These are phyloP conservation scores for Cetradonia linearis DNA, from an alignment of 495 filamentous ascomycete species.

Conservation along the genomic window DNA sequence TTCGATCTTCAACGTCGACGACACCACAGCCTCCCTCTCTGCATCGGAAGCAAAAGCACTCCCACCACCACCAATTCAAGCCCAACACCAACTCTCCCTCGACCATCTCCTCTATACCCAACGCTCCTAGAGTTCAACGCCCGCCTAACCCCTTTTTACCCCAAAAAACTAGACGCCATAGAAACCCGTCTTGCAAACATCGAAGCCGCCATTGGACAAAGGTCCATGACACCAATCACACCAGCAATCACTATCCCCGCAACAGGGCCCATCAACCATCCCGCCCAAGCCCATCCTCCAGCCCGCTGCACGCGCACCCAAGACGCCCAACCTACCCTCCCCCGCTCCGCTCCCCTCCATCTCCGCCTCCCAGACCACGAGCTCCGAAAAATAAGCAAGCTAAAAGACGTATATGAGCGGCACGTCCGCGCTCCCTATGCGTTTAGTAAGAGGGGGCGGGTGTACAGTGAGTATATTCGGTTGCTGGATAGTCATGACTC, in stretches of 20 bases:
- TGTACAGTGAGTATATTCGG: neutral
- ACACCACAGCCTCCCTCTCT: neutral
- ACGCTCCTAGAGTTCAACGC: neutral
- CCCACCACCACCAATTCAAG: no score
- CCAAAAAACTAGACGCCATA: neutral
- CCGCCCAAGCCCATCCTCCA: neutral
- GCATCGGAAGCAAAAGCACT: neutral
- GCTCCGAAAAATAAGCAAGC: neutral
- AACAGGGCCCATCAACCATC: no score
- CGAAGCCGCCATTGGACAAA: neutral
- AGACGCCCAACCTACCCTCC: neutral
- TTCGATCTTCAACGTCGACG: neutral
- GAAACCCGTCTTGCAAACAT: neutral
- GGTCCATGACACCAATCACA: neutral
- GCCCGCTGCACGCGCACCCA: neutral
- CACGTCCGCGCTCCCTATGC: neutral
- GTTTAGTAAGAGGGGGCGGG: neutral
- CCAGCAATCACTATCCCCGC: no score
- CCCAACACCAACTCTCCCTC: neutral
- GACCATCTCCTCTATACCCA: neutral
- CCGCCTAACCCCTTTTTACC: neutral
- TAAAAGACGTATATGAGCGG: neutral
- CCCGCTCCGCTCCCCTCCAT: neutral
- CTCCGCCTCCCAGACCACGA: neutral
- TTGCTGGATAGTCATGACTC: neutral